Conservation (phyloP, 2,329 filamentous ascomycete species). For the Tolypocladium sp. region DNA sequence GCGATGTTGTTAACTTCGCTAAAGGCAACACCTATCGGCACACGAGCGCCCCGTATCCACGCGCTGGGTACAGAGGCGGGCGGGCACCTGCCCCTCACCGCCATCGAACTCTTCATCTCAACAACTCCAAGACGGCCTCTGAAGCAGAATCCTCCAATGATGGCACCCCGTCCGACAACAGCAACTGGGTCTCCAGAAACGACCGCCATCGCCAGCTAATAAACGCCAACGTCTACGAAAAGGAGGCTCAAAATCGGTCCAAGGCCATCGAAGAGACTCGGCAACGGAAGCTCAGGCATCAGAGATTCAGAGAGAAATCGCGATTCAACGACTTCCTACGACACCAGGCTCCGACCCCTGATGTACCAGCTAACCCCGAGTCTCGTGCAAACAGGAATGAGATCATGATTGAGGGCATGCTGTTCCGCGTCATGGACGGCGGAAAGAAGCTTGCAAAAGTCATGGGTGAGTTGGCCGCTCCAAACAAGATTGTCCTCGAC, state of each 20-base stretch:
- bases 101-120: constrained; percentile 55
- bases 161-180: constrained; percentile 19
- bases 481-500: neutral
- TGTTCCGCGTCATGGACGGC: constrained; percentile 63
- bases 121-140: constrained; percentile 26
- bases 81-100: constrained; percentile 28
- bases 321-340: constrained; percentile 35
- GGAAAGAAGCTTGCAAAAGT: constrained; percentile 76
- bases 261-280: constrained; percentile 65
- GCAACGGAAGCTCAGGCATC: constrained; percentile 43
- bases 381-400: constrained; percentile 39
- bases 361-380: constrained; percentile 14
- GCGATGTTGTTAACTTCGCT: neutral
- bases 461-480: constrained; percentile 42
- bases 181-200: constrained; percentile 58
- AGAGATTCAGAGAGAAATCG: constrained; percentile 48
- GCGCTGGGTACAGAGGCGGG: constrained; percentile 25
- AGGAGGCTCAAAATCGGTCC: constrained; percentile 57
- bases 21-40: constrained; percentile 24
- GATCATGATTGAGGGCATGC: constrained; percentile 60
- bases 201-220: constrained; percentile 77
- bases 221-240: constrained; percentile 69
- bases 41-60: constrained; percentile 21
- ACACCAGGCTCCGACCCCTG: constrained; percentile 12
- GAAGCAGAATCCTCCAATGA: constrained; percentile 26